Percentiles rank a stretch among this genome's conserved stretches.
phyloP scores from a whole-genome alignment of 2,329 filamentous ascomycete genomes.

The Tympanopsis confertula region DNA sequence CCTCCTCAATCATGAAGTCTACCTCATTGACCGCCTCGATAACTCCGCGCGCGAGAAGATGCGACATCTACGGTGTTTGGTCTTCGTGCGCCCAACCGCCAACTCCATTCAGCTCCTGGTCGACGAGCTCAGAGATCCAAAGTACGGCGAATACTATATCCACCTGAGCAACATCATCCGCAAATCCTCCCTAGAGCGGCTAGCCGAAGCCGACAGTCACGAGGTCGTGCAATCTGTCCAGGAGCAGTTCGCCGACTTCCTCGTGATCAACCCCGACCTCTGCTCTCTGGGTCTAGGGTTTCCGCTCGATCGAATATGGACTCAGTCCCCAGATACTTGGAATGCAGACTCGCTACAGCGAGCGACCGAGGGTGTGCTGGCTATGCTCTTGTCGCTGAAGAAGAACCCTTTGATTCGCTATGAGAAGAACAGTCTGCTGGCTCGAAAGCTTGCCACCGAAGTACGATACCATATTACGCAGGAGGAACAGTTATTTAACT shows the following conservation, averaged over 20 bases:
- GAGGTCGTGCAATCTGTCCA: conserved; percentile 91
- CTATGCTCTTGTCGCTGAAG: conserved; percentile 76
- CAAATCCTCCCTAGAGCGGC: conserved; percentile 84
- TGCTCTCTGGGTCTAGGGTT: conserved; percentile 68
- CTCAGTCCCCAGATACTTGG: conserved; percentile 73
- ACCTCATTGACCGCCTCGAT: conserved; percentile 91
- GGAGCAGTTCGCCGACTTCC: conserved; percentile 92
- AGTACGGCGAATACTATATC: conserved; percentile 93
- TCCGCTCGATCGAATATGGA: conserved; percentile 71
- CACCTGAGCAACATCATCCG: conserved; percentile 97
- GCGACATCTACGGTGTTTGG: conserved; percentile 88
- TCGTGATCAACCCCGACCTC: conserved; percentile 88
- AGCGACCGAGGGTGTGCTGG: conserved; percentile 76
- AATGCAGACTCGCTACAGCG: conserved; percentile 78
- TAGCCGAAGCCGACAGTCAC: conserved; percentile 94
- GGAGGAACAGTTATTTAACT: conserved; percentile 93
- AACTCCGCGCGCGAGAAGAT: conserved; percentile 89
- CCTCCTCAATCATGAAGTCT: conserved; percentile 90
- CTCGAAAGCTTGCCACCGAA: conserved; percentile 88
- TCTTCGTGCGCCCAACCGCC: conserved; percentile 81
- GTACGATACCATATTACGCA: conserved; percentile 87
- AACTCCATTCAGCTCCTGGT: conserved; percentile 89
- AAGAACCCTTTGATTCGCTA: conserved; percentile 94
- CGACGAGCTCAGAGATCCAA: conserved; percentile 89
- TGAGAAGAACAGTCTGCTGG: conserved; percentile 76